Conservation (phyloP, 345 rosid species). For the Clarkia xantiana region DNA sequence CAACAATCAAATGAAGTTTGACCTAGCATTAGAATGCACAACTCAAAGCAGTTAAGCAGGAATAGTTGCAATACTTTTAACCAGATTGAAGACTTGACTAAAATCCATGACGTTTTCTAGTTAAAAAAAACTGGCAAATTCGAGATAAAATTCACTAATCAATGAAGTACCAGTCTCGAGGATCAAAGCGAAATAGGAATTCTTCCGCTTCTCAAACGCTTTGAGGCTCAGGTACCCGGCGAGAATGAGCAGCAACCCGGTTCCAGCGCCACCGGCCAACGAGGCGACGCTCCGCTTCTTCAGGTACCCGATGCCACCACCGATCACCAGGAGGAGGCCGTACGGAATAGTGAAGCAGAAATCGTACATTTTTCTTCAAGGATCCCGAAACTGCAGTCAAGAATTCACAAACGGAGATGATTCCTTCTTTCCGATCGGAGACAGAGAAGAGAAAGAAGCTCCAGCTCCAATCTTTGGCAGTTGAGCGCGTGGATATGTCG, state of each 20-base stretch:
- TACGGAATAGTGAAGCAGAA: slow-evolving; percentile 97
- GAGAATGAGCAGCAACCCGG: slow-evolving; percentile 61
- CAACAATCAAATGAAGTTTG: too few relatives aligned
- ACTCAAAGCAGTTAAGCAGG: too few relatives aligned
- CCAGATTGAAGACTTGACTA: too few relatives aligned
- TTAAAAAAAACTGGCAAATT: neutral
- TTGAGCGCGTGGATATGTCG: too few relatives aligned
- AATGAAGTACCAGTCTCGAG: slow-evolving; percentile 44
- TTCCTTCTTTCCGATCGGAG: neutral
- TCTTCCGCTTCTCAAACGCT: slow-evolving; percentile 65
- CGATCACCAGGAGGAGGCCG: slow-evolving; percentile 61
- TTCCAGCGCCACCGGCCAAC: slow-evolving; percentile 66
- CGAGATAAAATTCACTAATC: slow-evolving; percentile 8
- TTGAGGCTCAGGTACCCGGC: slow-evolving; percentile 81
- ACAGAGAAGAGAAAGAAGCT: too few relatives aligned
- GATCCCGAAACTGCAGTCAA: too few relatives aligned
- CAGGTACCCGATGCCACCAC: slow-evolving; percentile 67
- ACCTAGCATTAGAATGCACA: too few relatives aligned
- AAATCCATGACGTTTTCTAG: too few relatives aligned
- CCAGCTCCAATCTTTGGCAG: too few relatives aligned
- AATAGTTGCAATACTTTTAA: too few relatives aligned
- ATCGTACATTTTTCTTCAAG: slow-evolving; percentile 52
- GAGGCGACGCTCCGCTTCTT: slow-evolving; percentile 74
- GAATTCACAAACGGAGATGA: too few relatives aligned
- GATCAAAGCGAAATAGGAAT: slow-evolving; percentile 42